Evolutionary conservation across 257 asterid species (phyloP), one percentile per base, ranked within the genome.

Genomic region (Scutellaria minor): DNA sequence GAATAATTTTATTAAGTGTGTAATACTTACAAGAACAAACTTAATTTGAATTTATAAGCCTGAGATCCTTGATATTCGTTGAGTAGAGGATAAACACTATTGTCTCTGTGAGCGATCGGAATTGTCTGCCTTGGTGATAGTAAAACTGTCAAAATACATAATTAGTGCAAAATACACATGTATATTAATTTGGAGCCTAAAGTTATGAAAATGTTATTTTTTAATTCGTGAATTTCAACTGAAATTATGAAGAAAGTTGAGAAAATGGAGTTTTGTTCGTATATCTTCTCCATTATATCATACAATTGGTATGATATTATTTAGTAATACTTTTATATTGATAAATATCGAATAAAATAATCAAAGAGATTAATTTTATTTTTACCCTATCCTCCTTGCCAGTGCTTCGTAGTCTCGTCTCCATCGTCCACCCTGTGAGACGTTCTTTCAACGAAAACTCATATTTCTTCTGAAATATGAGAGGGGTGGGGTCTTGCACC

Each of bases 401-500:
- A 24, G 37, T 31, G 37, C 7, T 8, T 60, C 44, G 42, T 44
- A 18, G 44, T 2, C 65, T 70, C 6, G 24, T 44, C 37, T 20
- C 58, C 22, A 55, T 9, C 0, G 57, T 70, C 74, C 74, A 70
- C 2, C 66, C 56, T 0, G n/a, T 22, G 7, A 70, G 66, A 18
- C 56, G 66, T 7, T 70, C 74, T 8, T 41, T 27, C 2, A 70
- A 41, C 2, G 55, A 41, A 0, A 70, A 9, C 4, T 55, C 20
- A 20, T 42, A 70, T 2, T 20, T 54, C 56, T 56, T 70, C 0
- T 18, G 44, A 7, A 70, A 55, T 2, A 56, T 7, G 3, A 14
- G 74, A 55, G 46, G 66, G 10, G 0, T 20, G 5, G 74, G 66
- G 20, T 70, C 74, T 45, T 56, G 46, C 11, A 39, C 13, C 45